These are phyloP conservation scores for Saccharomycopsis fermentans DNA, from an alignment of 805 yeast genomes.

Conservation along the genomic window DNA sequence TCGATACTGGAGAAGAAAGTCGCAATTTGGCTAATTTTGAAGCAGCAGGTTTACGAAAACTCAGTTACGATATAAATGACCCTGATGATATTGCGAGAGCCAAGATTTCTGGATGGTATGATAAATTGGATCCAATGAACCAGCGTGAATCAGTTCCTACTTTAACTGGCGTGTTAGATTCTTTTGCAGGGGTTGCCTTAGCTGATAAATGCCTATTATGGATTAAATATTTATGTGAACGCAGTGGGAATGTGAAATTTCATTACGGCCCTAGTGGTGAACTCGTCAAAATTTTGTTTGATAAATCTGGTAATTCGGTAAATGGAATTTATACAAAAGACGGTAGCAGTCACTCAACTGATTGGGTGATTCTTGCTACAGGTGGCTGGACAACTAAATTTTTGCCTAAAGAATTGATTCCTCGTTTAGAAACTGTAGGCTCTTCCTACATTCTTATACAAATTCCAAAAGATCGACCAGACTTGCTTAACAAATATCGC, in stretches of 20 bases:
- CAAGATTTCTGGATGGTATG: constrained; percentile 18
- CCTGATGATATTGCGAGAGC: constrained; percentile 21
- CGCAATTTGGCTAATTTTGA: constrained; percentile 18
- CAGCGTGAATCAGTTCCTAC: constrained; percentile 12
- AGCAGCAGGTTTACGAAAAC: constrained; percentile 12
- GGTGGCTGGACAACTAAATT: constrained; percentile 27
- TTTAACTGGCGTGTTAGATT: constrained; percentile 23
- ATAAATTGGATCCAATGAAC: constrained; percentile 21
- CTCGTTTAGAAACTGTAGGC: constrained; percentile 25
- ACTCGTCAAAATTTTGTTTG: constrained; percentile 15
- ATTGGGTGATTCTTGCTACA: constrained; percentile 23
- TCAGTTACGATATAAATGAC: constrained; percentile 20
- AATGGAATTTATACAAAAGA: constrained; percentile 24
- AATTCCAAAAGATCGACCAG: constrained; percentile 19
- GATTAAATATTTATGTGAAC: constrained; percentile 22
- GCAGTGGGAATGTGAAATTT: constrained; percentile 21
- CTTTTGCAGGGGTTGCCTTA: constrained; percentile 25
- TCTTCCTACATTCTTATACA: constrained; percentile 25
- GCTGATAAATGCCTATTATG: constrained; percentile 28
- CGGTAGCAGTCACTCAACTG: constrained; percentile 22
- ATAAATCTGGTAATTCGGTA: constrained; percentile 19
- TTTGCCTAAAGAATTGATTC: constrained; percentile 23
- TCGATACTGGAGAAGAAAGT: constrained; percentile 20
- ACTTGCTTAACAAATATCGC: constrained; percentile 19
- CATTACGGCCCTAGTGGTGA: constrained; percentile 17